Evolutionary conservation across 202 grass and related monocot species (phyloP), one percentile per base, ranked within the genome.

Genomic region (Cymbopogon flexuosus): DNA sequence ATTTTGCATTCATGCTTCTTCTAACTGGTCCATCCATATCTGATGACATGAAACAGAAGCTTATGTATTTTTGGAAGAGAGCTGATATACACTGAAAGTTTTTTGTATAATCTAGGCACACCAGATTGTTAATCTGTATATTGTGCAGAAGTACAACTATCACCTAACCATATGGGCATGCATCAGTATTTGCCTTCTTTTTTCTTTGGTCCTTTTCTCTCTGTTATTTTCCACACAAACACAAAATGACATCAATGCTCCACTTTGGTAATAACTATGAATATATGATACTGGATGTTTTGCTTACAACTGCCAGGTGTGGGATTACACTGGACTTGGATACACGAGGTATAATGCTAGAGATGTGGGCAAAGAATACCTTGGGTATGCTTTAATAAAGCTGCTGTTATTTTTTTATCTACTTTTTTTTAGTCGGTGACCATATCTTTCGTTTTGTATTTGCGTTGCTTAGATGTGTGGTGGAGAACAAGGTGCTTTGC

Each of bases 401-500:
- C 16, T 52, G 11, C 1, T 54, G 12, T 52, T 34, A 73, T 67
- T 72, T 56, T 33, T 6, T 29, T 5, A 27, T 27, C 27, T 65
- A 10, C 10, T 4, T 60, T 34, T 35, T 58, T 43, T 57, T 42
- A 68, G 33, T 27, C 54, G 34, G 3, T 56, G 7, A 3, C 10
- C 60, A 76, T 61, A 63, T 63, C 21, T 9, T 73, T 64, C 58
- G 0, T 15, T 73, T 78, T 85, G 3, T 83, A 23, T 36, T 65
- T 80, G 10, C 8, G 29, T 72, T 72, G 31, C 85, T 65, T 89
- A 98, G 96, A 81, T 98, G 92, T 64, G 92, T 95, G 51, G 96
- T 98, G 88, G 96, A 98, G 82, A 98, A 98, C 84, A 98, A 95
- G 77, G 96, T 98, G 79, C 96, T 98, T 79, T 98, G 92, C 80